These are phyloP conservation scores for Trichaptum fuscoviolaceum DNA, from an alignment of 768 basidiomycete genomes.

Conservation along the genomic window DNA sequence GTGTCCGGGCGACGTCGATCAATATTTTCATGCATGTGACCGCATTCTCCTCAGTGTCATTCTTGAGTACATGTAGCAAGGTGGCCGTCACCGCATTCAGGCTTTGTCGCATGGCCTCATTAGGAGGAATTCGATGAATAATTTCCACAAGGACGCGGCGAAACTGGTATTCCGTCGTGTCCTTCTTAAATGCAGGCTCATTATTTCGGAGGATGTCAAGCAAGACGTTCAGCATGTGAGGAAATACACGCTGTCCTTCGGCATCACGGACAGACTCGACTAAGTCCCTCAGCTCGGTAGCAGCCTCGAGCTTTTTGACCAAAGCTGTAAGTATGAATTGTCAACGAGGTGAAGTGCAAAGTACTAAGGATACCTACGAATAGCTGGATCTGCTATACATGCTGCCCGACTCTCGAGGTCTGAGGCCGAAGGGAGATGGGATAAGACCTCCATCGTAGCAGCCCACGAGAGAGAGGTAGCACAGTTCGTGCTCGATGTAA, in stretches of 20 bases:
- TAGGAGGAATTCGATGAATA: constrained; percentile 78
- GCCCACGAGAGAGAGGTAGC: background rate
- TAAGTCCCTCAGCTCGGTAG: constrained; percentile 75
- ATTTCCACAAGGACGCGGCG: constrained; percentile 86
- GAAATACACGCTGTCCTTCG: constrained; percentile 64
- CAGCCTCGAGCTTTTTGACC: constrained; percentile 62
- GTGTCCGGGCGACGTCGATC: constrained; percentile 80
- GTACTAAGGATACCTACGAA: constrained; percentile 39
- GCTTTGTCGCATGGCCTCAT: constrained; percentile 71
- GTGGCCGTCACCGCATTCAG: constrained; percentile 64
- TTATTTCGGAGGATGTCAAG: constrained; percentile 67
- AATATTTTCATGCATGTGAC: constrained; percentile 85
- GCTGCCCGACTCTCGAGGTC: constrained; percentile 71
- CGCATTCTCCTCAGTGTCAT: constrained; percentile 97
- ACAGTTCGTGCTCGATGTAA: constrained; percentile 14
- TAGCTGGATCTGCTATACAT: constrained; percentile 68
- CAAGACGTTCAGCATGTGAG: constrained; percentile 67
- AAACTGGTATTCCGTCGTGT: constrained; percentile 70
- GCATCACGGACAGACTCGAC: constrained; percentile 74
- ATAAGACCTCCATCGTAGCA: constrained; percentile 37
- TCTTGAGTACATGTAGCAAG: constrained; percentile 76
- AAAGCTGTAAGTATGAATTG: constrained; percentile 42
- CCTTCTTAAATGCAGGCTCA: constrained; percentile 61
- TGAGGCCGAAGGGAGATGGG: constrained; percentile 39
- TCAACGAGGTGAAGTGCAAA: constrained; percentile 1